A percentile compares a stretch with the other conserved stretches of the same genome.
phyloP scores from a whole-genome alignment of 768 basidiomycete species.

The Boletus edulis region DNA sequence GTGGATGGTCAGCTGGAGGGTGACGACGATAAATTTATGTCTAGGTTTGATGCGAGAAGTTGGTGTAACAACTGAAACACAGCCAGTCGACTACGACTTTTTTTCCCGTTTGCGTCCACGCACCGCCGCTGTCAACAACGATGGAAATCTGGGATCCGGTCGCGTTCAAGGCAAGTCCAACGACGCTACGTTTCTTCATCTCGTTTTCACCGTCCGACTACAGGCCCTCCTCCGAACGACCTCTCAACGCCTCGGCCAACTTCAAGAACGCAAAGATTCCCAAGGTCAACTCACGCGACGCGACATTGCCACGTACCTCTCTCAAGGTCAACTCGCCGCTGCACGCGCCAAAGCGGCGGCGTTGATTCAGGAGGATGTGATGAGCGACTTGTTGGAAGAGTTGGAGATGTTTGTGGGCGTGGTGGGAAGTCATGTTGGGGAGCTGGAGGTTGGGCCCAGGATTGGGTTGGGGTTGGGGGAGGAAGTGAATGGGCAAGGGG shows the following conservation, averaged over 20 bases:
- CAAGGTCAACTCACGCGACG: constrained; percentile 57
- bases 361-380: constrained; percentile 59
- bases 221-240: constrained; percentile 65
- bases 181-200: not conserved
- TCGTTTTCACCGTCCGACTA: not conserved
- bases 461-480: constrained; percentile 1
- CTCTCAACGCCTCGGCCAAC: constrained; percentile 62
- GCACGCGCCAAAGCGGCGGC: constrained; percentile 75
- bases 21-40: not conserved
- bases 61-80: not conserved
- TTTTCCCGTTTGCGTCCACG: not conserved
- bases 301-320: constrained; percentile 66
- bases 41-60: not conserved
- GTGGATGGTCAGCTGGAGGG: not conserved
- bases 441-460: constrained; percentile 40
- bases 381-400: constrained; percentile 60
- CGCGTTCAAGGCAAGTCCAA: constrained; percentile 29
- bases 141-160: constrained; percentile 32
- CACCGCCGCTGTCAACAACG: constrained; percentile 13
- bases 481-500: not conserved
- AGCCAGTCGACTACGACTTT: not conserved
- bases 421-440: constrained; percentile 54
- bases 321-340: constrained; percentile 56
- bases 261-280: constrained; percentile 69
- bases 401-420: constrained; percentile 67